Evolutionary conservation across 2,329 filamentous ascomycete genomes (phyloP).

Genomic region (Cytospora piceae): DNA sequence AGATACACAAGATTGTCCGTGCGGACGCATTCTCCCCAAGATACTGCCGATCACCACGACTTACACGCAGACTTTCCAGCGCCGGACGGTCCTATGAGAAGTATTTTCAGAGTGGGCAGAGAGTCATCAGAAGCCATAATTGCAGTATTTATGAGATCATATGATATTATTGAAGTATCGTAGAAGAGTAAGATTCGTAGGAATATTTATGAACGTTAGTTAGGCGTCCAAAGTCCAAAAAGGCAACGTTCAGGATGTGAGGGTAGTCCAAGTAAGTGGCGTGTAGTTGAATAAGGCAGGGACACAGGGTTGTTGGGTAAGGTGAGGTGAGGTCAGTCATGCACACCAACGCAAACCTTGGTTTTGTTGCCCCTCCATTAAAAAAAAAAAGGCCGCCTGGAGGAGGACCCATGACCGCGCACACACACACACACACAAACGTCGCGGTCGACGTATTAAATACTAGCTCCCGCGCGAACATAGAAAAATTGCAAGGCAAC

Average conservation of each 20-base stretch:
- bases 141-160: neutral
- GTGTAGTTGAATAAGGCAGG: neutral
- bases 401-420: constrained; percentile 19
- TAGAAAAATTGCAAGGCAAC: neutral
- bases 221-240: neutral
- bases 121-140: constrained; percentile 51
- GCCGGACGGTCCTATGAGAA: constrained; percentile 60
- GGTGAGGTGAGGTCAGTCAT: constrained; percentile 27
- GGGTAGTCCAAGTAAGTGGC: constrained; percentile 17
- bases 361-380: constrained; percentile 20
- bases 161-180: neutral
- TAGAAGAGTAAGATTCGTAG: neutral
- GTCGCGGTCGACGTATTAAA: neutral
- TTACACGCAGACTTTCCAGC: constrained; percentile 59
- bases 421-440: constrained; percentile 1
- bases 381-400: constrained; percentile 4
- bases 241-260: constrained; percentile 2
- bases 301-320: constrained; percentile 10
- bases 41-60: constrained; percentile 32
- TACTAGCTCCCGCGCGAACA: neutral
- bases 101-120: constrained; percentile 55
- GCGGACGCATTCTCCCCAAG: neutral
- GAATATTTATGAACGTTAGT: neutral
- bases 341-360: constrained; percentile 3
- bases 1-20: neutral